Evolutionary conservation across 208 protist genomes (phyloP).

Genomic region (Trichomonas tenax): DNA sequence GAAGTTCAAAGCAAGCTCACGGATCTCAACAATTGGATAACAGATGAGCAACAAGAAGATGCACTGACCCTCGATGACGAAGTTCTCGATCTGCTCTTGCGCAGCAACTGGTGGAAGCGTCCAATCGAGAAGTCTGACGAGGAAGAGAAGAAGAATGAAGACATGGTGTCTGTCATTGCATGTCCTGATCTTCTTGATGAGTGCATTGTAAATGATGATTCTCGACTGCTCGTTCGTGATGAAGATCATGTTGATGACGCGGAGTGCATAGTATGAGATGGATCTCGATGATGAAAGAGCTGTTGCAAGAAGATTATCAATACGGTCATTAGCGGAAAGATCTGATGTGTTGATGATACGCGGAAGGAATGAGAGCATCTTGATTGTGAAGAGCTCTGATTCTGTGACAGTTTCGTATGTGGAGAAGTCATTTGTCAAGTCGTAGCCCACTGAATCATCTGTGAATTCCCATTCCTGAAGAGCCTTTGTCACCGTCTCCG

Average conservation of each 20-base stretch:
- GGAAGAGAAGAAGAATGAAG: not conserved
- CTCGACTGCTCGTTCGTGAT: not conserved
- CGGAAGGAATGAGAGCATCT: not conserved
- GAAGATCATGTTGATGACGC: not conserved
- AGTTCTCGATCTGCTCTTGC: not conserved
- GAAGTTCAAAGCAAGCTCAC: not conserved
- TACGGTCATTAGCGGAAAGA: not conserved
- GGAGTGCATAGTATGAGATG: not conserved
- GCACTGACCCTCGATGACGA: not conserved
- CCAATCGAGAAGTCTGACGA: not conserved
- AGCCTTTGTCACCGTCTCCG: not conserved
- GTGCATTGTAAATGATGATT: not conserved
- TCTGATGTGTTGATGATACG: not conserved
- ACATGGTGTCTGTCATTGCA: not conserved
- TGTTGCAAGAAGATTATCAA: not conserved
- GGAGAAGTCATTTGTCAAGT: not conserved
- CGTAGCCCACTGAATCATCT: not conserved
- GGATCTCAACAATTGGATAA: not conserved
- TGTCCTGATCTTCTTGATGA: not conserved
- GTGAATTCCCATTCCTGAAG: not conserved
- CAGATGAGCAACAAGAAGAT: not conserved
- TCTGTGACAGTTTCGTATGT: not conserved
- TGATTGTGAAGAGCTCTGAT: not conserved
- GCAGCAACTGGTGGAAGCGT: not conserved
- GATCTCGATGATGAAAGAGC: not conserved